Base-by-base conservation (phyloP, 352 stramenopile species). In the Phytophthora pluvialis region DNA sequence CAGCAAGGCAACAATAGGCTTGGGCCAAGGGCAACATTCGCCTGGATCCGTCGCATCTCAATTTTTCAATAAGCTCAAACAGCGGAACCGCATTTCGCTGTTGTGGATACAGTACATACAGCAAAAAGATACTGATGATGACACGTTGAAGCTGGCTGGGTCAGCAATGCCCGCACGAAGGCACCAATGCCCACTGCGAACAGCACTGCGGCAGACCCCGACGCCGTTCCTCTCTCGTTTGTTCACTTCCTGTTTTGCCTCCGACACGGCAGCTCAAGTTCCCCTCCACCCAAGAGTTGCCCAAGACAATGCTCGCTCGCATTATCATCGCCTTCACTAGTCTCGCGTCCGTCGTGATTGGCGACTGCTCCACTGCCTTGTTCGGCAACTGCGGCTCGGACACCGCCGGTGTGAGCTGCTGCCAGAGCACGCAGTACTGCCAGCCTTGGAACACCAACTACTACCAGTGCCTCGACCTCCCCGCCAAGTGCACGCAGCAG, bases 391-490 rank as follows among this genome's bases (percentile, higher is more conserved):
- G 61, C 35, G 61, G 61, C n/a, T 69, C 51, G 0, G 53, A 64
- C 36, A 36, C 47, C 26, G 56, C 42, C 7, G 60, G 60, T 7
- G 56, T 33, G 35, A 53, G 35, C 15, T 74, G 66, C 39, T 74
- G 66, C 21, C 55, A 48, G 11, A 54, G 35, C 16, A n/a, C 25
- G 25, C 53, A 65, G 21, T 73, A 73, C 49, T 74, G 66, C 25
- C 66, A 74, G 44, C 64, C 67, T 2, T 75, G 67, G 67, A 55
- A 75, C 57, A n/a, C 45, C 16, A 44, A 52, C 28, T 75, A 64
- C 32, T 75, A 75, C 42, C 67, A 75, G 39, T 75, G 67, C 32
- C 26, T 75, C 11, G 39, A 51, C 28, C 40, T 54, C 28, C 67
- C 67, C 3, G 52, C 31, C 31, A 38, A 64, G 16, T 75, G 66